Evolutionary conservation across 2,329 filamentous ascomycete genomes (phyloP).

Genomic region (Aspergillus pseudoviridinutans): DNA sequence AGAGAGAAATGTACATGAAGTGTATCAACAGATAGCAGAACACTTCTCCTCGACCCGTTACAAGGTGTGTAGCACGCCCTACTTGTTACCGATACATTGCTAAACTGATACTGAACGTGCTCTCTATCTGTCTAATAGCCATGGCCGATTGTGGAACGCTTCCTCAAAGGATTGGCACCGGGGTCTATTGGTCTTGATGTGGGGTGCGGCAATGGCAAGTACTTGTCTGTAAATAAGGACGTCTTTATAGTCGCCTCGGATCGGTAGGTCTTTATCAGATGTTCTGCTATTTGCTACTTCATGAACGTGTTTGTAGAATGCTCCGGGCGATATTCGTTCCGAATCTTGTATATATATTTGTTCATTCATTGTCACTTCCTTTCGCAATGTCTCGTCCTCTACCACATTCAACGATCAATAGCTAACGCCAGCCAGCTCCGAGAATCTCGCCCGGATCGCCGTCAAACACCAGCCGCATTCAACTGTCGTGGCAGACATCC

Average conservation of each 20-base stretch:
- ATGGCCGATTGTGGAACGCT: constrained; percentile 85
- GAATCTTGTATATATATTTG: not conserved
- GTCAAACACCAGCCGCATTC: constrained; percentile 58
- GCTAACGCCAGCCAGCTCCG: constrained; percentile 50
- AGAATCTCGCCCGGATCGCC: constrained; percentile 57
- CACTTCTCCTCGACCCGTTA: constrained; percentile 54
- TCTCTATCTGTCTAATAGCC: constrained; percentile 48
- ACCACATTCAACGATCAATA: constrained; percentile 5
- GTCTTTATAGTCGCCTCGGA: constrained; percentile 83
- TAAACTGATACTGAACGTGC: not conserved
- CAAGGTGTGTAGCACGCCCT: constrained; percentile 48
- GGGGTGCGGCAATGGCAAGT: constrained; percentile 97
- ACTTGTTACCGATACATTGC: constrained; percentile 12
- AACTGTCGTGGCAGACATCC: constrained; percentile 73
- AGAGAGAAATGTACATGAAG: constrained; percentile 78
- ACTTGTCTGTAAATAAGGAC: constrained; percentile 71
- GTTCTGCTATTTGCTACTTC: constrained; percentile 9
- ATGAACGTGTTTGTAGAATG: constrained; percentile 2
- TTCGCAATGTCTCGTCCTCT: not conserved
- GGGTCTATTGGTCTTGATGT: constrained; percentile 84
- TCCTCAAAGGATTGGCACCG: constrained; percentile 61
- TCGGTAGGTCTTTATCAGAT: constrained; percentile 53
- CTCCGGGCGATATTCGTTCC: not conserved
- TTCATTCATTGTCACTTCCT: not conserved
- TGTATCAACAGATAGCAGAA: constrained; percentile 64